These are phyloP conservation scores for Naematelia encephala DNA, from an alignment of 768 basidiomycete genomes.

Conservation along the genomic window DNA sequence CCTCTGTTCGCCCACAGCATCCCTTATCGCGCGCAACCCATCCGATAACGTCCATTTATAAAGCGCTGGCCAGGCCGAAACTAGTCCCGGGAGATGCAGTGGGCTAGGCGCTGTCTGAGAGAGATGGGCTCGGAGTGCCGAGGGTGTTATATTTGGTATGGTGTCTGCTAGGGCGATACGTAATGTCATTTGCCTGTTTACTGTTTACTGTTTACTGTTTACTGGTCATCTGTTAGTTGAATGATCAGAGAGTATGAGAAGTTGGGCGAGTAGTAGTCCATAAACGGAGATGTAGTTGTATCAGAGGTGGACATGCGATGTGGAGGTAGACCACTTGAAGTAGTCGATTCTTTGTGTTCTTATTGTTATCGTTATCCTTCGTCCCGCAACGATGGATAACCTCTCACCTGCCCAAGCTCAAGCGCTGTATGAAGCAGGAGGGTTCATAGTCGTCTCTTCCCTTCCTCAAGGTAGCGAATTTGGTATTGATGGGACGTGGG, in stretches of 20 bases:
- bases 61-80: constrained; percentile 27
- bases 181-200: no score
- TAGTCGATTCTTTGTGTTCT: no score
- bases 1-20: constrained; percentile 25
- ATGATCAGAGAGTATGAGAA: no score
- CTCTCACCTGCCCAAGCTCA: constrained; percentile 45
- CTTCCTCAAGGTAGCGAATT: constrained; percentile 50
- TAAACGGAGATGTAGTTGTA: no score
- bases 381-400: constrained; percentile 15
- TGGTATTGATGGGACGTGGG: constrained; percentile 51
- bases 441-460: constrained; percentile 47
- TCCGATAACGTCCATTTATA: constrained; percentile 19
- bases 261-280: no score
- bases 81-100: constrained; percentile 27
- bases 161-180: no score
- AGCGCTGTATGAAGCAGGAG: constrained; percentile 47
- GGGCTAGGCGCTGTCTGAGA: constrained; percentile 12
- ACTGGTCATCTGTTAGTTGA: no score
- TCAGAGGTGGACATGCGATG: not conserved
- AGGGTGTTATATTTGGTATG: not conserved
- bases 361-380: no score
- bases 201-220: no score
- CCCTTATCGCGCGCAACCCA: constrained; percentile 16
- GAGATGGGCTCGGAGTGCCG: constrained; percentile 19
- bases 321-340: not conserved